phyloP scores from a whole-genome alignment of 1,284 basidiomycete genomes.

The Neonothopanus nambi region DNA sequence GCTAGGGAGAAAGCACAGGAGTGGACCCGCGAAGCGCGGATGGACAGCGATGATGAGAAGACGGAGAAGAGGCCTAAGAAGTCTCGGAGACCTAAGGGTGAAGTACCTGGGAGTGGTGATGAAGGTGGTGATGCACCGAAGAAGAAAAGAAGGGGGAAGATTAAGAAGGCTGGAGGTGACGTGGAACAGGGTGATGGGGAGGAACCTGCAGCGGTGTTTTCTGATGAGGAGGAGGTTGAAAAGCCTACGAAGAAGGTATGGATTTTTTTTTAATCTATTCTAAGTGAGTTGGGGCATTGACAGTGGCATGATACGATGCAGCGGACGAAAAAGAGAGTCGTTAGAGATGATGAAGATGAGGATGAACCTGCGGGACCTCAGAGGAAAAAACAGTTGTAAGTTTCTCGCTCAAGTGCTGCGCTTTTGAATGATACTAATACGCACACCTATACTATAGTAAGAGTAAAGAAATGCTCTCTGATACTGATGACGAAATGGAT shows the following conservation, averaged over 20 bases:
- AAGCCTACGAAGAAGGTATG: conserved; percentile 69
- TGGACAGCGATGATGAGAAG: conserved; percentile 76
- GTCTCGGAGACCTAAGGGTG: conserved; percentile 50
- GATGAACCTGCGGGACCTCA: conserved; percentile 41
- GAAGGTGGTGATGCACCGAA: conserved; percentile 34
- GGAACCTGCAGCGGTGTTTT: conserved; percentile 56
- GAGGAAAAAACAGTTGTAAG: conserved; percentile 77
- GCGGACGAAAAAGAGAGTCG: conserved; percentile 70
- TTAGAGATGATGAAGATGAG: conserved; percentile 76
- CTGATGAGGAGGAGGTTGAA: conserved; percentile 65
- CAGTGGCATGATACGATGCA: conserved; percentile 30
- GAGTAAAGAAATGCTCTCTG: conserved; percentile 76
- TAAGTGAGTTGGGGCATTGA: conserved; percentile 1
- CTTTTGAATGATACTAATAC: conserved; percentile 1
- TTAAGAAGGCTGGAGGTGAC: conserved; percentile 28
- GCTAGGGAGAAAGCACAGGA: conserved; percentile 80
- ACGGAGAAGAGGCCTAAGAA: conserved; percentile 63
- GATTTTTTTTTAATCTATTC: background rate
- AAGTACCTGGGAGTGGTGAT: conserved; percentile 52
- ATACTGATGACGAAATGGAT: conserved; percentile 69
- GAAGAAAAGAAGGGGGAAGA: conserved; percentile 16
- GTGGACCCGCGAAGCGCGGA: conserved; percentile 67
- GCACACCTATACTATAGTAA: conserved; percentile 46
- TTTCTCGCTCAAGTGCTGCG: conserved; percentile 19
- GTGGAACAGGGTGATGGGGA: conserved; percentile 40